Conservation (phyloP, 148 eudicot genomes). For the Rhododendron vialii region DNA sequence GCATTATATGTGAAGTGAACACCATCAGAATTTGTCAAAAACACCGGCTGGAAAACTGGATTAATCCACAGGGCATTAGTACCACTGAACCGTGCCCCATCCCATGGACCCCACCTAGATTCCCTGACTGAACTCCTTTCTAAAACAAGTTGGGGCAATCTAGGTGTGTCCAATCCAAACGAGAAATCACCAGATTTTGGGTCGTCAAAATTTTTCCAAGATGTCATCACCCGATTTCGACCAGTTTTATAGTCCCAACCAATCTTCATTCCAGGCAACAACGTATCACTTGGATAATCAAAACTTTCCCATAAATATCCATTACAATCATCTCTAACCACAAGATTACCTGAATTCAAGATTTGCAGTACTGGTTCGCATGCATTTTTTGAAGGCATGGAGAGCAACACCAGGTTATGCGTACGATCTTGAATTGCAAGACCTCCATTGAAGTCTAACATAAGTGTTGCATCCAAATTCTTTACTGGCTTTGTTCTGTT, state of each 20-base stretch:
- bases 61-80: not conserved
- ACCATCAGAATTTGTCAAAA: not conserved
- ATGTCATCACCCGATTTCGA: not conserved
- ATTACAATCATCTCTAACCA: not conserved
- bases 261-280: constrained; percentile 11
- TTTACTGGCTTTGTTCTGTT: constrained; percentile 9
- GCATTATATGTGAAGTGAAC: not conserved
- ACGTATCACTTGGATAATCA: constrained; percentile 6
- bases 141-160: constrained; percentile 13
- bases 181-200: constrained; percentile 4
- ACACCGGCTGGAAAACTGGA: not conserved
- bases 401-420: not conserved
- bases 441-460: not conserved
- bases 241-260: constrained; percentile 7
- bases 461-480: not conserved
- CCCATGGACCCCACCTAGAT: constrained; percentile 26
- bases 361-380: not conserved
- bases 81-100: constrained; percentile 13
- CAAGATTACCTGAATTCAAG: constrained; percentile 16
- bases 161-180: not conserved
- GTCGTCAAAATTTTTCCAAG: not conserved
- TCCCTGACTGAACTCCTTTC: not conserved
- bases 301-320: constrained; percentile 14
- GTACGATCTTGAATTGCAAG: not conserved
- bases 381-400: not conserved